These are phyloP conservation scores for Xylaria sp. DNA, from an alignment of 2,329 filamentous ascomycete species.

Conservation along the genomic window DNA sequence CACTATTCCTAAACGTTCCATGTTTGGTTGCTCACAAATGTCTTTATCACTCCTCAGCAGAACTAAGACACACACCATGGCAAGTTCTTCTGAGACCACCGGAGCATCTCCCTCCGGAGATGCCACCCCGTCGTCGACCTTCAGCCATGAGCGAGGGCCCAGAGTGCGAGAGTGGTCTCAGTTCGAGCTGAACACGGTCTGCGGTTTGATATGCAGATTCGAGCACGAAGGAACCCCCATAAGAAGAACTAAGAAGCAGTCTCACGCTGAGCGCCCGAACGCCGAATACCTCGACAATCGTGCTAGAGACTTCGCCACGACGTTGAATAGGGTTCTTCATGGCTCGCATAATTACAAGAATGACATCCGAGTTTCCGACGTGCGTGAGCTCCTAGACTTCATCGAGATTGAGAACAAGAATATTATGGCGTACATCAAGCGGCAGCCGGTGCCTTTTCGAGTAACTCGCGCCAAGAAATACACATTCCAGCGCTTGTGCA, in stretches of 20 bases:
- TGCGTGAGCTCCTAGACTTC: constrained; percentile 43
- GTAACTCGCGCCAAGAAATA: constrained; percentile 47
- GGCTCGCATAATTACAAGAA: constrained; percentile 37
- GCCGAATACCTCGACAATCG: not conserved
- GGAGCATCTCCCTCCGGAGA: not conserved
- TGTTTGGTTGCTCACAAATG: not conserved
- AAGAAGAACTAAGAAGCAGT: not conserved
- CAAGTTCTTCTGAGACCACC: constrained; percentile 12
- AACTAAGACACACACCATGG: not conserved
- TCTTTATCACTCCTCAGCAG: not conserved
- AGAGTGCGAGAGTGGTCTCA: constrained; percentile 38
- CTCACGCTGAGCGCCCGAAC: not conserved
- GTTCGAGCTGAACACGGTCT: constrained; percentile 46
- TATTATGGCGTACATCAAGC: constrained; percentile 45
- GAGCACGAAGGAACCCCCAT: constrained; percentile 29
- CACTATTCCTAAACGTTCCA: not conserved
- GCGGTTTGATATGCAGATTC: constrained; percentile 46
- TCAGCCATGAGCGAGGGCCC: not conserved
- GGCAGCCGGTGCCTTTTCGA: constrained; percentile 36
- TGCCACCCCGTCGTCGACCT: not conserved
- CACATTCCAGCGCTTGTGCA: constrained; percentile 42
- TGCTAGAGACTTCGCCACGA: constrained; percentile 42
- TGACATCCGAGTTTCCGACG: constrained; percentile 21
- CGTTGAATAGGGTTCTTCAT: constrained; percentile 46
- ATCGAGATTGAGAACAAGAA: constrained; percentile 44